Conservation (phyloP, 345 rosid species). For the Draba incana region DNA sequence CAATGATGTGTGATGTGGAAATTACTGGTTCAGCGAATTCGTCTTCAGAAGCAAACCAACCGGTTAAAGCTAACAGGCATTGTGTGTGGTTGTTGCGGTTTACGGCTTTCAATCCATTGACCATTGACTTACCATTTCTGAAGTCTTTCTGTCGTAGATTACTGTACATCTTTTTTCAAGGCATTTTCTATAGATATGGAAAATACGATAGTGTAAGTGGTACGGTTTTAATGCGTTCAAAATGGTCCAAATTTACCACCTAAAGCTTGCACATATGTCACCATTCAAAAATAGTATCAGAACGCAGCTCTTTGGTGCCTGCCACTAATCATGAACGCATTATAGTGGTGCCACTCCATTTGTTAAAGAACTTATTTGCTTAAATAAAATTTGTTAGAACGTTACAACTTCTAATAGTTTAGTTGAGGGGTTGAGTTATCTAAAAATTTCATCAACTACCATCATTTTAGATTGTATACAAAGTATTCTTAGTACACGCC, state of each 20-base stretch:
- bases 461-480: no score
- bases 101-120: conserved; percentile 1
- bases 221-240: conserved; percentile 6
- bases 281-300: conserved; percentile 6
- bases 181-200: neutral
- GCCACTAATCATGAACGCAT: no score
- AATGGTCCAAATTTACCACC: neutral
- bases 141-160: conserved; percentile 22
- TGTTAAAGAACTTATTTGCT: no score
- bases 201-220: neutral
- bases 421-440: no score
- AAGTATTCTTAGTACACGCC: no score
- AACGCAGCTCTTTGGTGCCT: conserved; percentile 10
- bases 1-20: neutral
- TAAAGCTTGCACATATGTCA: conserved; percentile 5
- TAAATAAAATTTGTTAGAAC: no score
- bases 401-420: no score
- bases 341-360: neutral
- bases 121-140: conserved; percentile 5
- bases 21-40: neutral
- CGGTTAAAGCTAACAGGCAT: conserved; percentile 5
- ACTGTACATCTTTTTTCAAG: neutral
- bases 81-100: conserved; percentile 5
- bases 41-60: neutral
- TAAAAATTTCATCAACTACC: no score